Evolutionary conservation across 352 stramenopile species (phyloP).

Genomic region (Phytophthora citrophthora): DNA sequence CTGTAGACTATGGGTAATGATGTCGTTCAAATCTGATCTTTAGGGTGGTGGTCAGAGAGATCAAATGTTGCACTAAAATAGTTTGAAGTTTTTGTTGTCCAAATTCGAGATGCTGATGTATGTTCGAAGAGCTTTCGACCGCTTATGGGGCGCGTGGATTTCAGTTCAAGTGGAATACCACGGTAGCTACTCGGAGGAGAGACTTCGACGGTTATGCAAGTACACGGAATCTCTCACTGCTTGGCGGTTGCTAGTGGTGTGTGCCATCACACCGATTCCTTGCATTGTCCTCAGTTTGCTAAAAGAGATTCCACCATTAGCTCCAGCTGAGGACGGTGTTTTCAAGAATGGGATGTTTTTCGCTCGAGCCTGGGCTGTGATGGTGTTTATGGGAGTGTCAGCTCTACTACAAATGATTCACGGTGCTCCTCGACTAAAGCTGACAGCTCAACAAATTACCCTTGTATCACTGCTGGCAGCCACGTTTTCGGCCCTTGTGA

Average conservation of each 20-base stretch:
- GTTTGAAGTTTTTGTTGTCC: not conserved
- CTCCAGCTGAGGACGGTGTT: slow-evolving; percentile 23
- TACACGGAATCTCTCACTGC: not conserved
- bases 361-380: slow-evolving; percentile 15
- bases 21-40: not conserved
- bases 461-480: slow-evolving; percentile 13
- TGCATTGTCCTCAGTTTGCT: slow-evolving; percentile 37
- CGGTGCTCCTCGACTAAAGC: slow-evolving; percentile 12
- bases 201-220: slow-evolving; percentile 6
- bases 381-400: slow-evolving; percentile 19
- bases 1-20: no score
- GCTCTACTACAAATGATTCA: slow-evolving; percentile 18
- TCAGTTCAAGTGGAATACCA: slow-evolving; percentile 33
- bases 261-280: slow-evolving; percentile 37
- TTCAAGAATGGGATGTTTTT: slow-evolving; percentile 46
- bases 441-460: slow-evolving; percentile 9
- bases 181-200: slow-evolving; percentile 22
- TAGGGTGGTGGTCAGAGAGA: no score
- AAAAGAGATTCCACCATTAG: slow-evolving; percentile 36
- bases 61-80: not conserved
- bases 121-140: not conserved
- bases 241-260: slow-evolving; percentile 9
- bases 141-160: slow-evolving; percentile 17
- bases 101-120: not conserved
- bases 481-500: slow-evolving; percentile 14